Base-by-base conservation (phyloP, 495 filamentous ascomycete species). In the Pyrenula aspistea region DNA sequence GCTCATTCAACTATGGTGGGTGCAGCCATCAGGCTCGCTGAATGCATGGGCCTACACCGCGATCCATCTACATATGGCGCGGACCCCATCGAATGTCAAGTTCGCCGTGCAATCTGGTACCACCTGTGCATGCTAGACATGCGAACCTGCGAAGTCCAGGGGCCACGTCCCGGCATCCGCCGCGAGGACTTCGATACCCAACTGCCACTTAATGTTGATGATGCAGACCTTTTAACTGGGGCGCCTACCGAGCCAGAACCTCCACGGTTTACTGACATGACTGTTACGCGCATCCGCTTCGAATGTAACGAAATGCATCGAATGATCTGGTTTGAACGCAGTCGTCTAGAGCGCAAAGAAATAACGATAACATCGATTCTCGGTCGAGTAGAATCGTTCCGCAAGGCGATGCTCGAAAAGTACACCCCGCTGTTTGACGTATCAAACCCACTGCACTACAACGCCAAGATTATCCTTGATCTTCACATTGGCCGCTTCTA, bases 31-130 rank as follows among this genome's bases (percentile, higher is more conserved):
- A 72, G 86, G 25, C 79, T 88, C 66, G 86, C 85, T 24, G 83
- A 88, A 68, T 87, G 85, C 61, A 87, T 88, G 83, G 83, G 86
- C 3, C 68, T 88, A n/a, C 83, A 89, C 63, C 72, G 83, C 1
- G 87, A 91, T 61, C 83, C 83, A 8, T 67, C 67, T 15, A 2
- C 49, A 23, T 87, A 83, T 57, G 79, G 81, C 0, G 73, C 86
- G 25, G 77, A 73, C 25, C 77, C 87, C 1, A 73, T 87, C 3
- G 87, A 89, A 59, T 79, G 81, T 2, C 85, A 91, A 51, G 75
- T 90, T 47, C 81, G 88, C 2, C 81, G 88, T n/a, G 63, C 89
- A 10, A 74, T 87, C 15, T 92, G 88, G 88, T 84, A 87, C 65
- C 78, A 83, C 59, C 68, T 91, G 12, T 88, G 82, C 64, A 81